phyloP scores from a whole-genome alignment of 1,284 basidiomycete genomes.

The Sporisorium graminicola region DNA sequence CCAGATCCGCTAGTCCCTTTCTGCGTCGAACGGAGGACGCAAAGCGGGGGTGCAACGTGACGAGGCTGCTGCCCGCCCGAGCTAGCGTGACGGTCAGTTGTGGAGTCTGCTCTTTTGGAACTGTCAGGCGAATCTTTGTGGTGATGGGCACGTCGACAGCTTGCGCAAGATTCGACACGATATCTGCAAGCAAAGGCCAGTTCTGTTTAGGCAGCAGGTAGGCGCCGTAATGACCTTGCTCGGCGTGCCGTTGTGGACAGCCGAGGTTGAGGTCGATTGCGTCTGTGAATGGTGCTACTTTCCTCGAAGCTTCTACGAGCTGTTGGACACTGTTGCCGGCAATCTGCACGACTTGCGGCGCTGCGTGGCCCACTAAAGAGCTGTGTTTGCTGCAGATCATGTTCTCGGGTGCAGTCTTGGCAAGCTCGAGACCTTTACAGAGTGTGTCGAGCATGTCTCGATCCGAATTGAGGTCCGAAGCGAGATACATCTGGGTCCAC shows the following conservation, averaged over 20 bases:
- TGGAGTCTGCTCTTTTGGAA: constrained; percentile 74
- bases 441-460: constrained; percentile 40
- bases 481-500: constrained; percentile 63
- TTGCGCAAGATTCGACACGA: constrained; percentile 73
- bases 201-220: constrained; percentile 78
- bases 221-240: constrained; percentile 78
- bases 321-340: constrained; percentile 77
- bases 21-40: constrained; percentile 78
- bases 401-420: constrained; percentile 32
- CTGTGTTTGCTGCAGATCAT: not conserved
- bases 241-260: constrained; percentile 80
- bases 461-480: constrained; percentile 27
- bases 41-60: constrained; percentile 80
- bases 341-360: constrained; percentile 78
- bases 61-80: constrained; percentile 76
- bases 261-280: constrained; percentile 75
- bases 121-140: constrained; percentile 74
- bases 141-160: constrained; percentile 74
- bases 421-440: constrained; percentile 39
- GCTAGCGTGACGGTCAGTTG: constrained; percentile 76
- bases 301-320: constrained; percentile 75
- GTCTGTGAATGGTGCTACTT: constrained; percentile 75
- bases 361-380: constrained; percentile 11
- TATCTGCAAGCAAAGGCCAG: constrained; percentile 77
- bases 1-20: constrained; percentile 78